phyloP scores from a whole-genome alignment of 495 filamentous ascomycete species.

The Pyrenula massariospora region DNA sequence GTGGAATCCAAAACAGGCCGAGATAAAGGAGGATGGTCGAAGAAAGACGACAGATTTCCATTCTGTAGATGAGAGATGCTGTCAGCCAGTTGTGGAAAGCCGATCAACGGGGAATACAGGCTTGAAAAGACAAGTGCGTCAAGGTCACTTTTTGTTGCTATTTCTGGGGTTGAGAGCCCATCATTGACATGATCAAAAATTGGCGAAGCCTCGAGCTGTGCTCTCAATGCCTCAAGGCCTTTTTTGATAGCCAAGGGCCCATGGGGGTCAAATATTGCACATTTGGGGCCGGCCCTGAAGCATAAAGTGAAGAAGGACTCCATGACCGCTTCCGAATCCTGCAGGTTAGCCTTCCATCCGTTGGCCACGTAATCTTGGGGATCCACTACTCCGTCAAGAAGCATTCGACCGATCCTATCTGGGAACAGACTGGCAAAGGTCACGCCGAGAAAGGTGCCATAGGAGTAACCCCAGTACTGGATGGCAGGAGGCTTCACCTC shows the following conservation, averaged over 20 bases:
- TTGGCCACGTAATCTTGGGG: conserved; percentile 30
- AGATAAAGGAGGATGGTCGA: too few relatives aligned
- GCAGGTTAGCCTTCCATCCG: conserved; percentile 26
- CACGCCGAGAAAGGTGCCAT: conserved; percentile 53
- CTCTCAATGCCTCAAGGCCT: conserved; percentile 19
- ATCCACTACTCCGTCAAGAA: conserved; percentile 46
- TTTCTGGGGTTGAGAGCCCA: conserved; percentile 14
- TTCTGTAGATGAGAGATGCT: conserved; percentile 1
- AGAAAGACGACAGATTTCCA: not conserved
- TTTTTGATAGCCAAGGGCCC: conserved; percentile 19
- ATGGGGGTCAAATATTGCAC: conserved; percentile 22
- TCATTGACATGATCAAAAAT: conserved; percentile 19
- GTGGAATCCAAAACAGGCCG: too few relatives aligned
- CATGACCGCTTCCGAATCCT: conserved; percentile 37
- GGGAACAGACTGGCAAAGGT: conserved; percentile 43
- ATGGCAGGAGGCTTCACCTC: conserved; percentile 25
- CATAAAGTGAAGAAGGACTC: conserved; percentile 37
- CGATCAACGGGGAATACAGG: conserved; percentile 7
- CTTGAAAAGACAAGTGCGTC: conserved; percentile 3
- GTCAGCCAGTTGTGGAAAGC: conserved; percentile 3
- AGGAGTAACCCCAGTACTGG: conserved; percentile 54
- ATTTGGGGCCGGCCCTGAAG: conserved; percentile 26
- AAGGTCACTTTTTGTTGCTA: conserved; percentile 20
- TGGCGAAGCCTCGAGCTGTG: conserved; percentile 23
- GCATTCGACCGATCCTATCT: conserved; percentile 31